A percentile compares a stretch with the other conserved stretches of the same genome.
Evolutionary conservation across 1,139 yeast genomes (phyloP).

Genomic region (Suhomyces terraborum): DNA sequence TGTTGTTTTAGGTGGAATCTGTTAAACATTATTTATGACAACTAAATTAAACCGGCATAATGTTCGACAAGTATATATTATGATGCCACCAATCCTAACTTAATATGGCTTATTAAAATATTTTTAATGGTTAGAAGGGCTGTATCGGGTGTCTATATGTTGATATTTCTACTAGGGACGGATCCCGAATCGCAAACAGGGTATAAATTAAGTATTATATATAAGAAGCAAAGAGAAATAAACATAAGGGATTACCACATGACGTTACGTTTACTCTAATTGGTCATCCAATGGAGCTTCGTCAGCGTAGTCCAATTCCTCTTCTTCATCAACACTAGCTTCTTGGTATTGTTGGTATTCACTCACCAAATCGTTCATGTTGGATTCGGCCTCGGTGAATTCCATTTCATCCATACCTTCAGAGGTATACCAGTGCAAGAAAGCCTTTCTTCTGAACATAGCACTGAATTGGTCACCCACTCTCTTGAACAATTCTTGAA

Average conservation of each 20-base stretch:
- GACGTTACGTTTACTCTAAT: constrained; percentile 35
- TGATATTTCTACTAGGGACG: background rate
- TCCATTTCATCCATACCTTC: constrained; percentile 97
- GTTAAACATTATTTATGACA: too few relatives aligned
- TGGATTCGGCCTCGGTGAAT: constrained; percentile 83
- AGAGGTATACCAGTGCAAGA: constrained; percentile 92
- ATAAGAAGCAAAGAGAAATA: constrained; percentile 20
- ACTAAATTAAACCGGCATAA: too few relatives aligned
- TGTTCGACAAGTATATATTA: too few relatives aligned
- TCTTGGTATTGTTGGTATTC: constrained; percentile 95
- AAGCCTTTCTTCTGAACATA: constrained; percentile 92
- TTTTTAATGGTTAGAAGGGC: too few relatives aligned
- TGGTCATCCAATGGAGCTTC: constrained; percentile 62
- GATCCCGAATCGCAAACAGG: constrained; percentile 14
- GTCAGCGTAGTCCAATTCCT: constrained; percentile 66
- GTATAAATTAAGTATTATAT: constrained; percentile 20
- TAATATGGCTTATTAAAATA: too few relatives aligned
- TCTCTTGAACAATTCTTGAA: constrained; percentile 87
- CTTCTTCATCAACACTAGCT: constrained; percentile 73
- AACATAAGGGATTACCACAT: constrained; percentile 8
- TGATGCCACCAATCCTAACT: too few relatives aligned
- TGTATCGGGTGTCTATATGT: too few relatives aligned
- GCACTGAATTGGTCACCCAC: constrained; percentile 88
- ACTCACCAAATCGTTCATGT: constrained; percentile 83
- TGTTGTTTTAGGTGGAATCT: too few relatives aligned